Base-by-base conservation (phyloP, 2,329 filamentous ascomycete species). In the Akanthomyces uredinophilus region DNA sequence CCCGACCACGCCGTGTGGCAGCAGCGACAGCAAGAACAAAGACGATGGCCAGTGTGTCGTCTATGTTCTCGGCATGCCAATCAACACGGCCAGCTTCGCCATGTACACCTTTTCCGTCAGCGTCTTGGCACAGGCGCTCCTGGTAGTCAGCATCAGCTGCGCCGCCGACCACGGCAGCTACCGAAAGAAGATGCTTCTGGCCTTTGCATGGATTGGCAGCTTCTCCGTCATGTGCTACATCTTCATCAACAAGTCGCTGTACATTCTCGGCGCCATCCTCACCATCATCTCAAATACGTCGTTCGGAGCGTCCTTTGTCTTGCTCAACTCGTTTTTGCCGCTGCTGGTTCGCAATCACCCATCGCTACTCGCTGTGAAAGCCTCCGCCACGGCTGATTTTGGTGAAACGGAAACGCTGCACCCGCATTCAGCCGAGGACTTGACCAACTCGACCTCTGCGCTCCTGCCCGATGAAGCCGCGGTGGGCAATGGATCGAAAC, bases 71-170 rank as follows among this genome's bases (percentile, higher is more conserved):
- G 94, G 94, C 6, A 74, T 90, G 64, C 88, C 96, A 70, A 88
- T 99, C 77, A 98, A 98, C 75, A 97, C 94, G 1, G 93, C 94
- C 41, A 96, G 91, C 74, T 97, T 98, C 74, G 94, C 92, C 72
- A 96, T 98, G 92, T 98, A 98, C 77, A 97, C 92, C 2, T 99
- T 99, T 75, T 96, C 92, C 63, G 80, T 96, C 70, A 96, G 91
- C 72, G 95, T 99, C 1, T 75, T 97, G 22, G 75, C 97, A 13
- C 95, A 99, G 73, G 90, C 93, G 1, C 76, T 98, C 32, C 78
- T 98, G 35, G 96, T 99, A 49, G 92, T 99, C 66, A 96, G 92
- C 71, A 96, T 99, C 81, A 96, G 92, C 70, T 95, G 91, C 61
- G 93, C 94, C 8, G 95, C 95, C 62, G 95, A 99, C 73, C 94